Percentiles rank a stretch among this genome's conserved stretches.
Conservation (phyloP, 1,284 basidiomycete species). For the Vanrija humicola region DNA sequence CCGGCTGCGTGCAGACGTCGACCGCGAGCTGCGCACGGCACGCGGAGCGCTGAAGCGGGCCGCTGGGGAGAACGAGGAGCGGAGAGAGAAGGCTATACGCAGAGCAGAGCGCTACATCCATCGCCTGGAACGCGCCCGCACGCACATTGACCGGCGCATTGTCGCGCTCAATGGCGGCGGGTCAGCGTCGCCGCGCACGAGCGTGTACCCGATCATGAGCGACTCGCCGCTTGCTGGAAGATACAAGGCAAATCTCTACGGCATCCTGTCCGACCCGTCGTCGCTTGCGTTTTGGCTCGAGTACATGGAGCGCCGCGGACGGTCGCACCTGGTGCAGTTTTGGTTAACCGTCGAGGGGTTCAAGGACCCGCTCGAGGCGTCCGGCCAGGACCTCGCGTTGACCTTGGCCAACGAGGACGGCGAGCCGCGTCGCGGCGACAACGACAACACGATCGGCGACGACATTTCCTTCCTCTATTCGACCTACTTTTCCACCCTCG, state of each 20-base stretch:
- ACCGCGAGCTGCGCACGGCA: slow-evolving; percentile 78
- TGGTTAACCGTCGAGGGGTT: slow-evolving; percentile 96
- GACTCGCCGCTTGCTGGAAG: not conserved
- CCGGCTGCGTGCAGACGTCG: slow-evolving; percentile 82
- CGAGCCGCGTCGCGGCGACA: not conserved
- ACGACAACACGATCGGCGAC: slow-evolving; percentile 51
- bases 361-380: slow-evolving; percentile 87
- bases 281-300: slow-evolving; percentile 96
- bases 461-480: slow-evolving; percentile 83
- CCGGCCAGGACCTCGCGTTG: slow-evolving; percentile 53
- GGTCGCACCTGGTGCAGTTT: slow-evolving; percentile 85
- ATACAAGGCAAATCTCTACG: slow-evolving; percentile 36
- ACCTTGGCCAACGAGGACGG: slow-evolving; percentile 2
- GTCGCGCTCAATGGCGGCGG: slow-evolving; percentile 61
- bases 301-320: slow-evolving; percentile 86
- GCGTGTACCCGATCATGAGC: not conserved
- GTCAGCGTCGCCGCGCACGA: no score
- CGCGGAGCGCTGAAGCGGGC: slow-evolving; percentile 48
- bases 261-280: slow-evolving; percentile 78
- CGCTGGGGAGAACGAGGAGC: slow-evolving; percentile 3
- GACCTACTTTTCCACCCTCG: slow-evolving; percentile 64
- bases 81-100: slow-evolving; percentile 3
- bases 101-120: slow-evolving; percentile 71
- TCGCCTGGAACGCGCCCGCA: slow-evolving; percentile 78
- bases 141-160: slow-evolving; percentile 80